Conservation (phyloP, 2,329 filamentous ascomycete species). For the Fusarium scirpi region DNA sequence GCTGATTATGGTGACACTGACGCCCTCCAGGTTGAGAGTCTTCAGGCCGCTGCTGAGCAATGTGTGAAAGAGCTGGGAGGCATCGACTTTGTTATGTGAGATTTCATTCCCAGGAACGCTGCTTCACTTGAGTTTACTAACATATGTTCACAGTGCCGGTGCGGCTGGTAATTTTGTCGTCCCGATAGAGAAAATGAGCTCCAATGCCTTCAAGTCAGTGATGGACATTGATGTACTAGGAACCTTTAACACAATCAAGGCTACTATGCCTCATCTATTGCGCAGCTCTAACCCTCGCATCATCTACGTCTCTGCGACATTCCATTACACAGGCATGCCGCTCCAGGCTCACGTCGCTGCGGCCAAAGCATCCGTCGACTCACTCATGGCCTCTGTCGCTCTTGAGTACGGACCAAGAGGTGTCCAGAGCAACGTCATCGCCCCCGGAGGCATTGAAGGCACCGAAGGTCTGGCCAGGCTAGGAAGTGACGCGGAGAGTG, state of each 20-base stretch:
- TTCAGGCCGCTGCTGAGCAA: conserved; percentile 76
- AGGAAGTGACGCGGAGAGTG: conserved; percentile 54
- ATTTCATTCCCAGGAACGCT: conserved; percentile 5
- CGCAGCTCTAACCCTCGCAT: conserved; percentile 84
- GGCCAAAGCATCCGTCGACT: conserved; percentile 91
- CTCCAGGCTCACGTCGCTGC: conserved; percentile 91
- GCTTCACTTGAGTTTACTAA: background rate
- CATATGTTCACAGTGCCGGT: conserved; percentile 73
- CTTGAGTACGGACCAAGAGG: conserved; percentile 92
- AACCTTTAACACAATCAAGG: conserved; percentile 95
- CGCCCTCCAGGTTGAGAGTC: conserved; percentile 46
- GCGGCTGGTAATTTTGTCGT: conserved; percentile 96
- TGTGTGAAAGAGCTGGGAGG: conserved; percentile 86
- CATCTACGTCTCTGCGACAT: conserved; percentile 88
- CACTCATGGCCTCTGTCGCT: conserved; percentile 81
- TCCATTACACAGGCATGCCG: conserved; percentile 89
- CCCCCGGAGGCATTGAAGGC: conserved; percentile 85
- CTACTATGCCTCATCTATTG: conserved; percentile 84
- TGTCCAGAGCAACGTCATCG: conserved; percentile 87
- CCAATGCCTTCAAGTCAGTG: conserved; percentile 94
- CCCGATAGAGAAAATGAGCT: conserved; percentile 81
- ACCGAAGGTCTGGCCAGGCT: conserved; percentile 84
- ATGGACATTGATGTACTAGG: conserved; percentile 97
- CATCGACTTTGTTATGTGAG: conserved; percentile 93
- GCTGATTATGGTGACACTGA: conserved; percentile 4